Conservation (phyloP, 2,329 filamentous ascomycete genomes). For the Sporothrix mexicana region DNA sequence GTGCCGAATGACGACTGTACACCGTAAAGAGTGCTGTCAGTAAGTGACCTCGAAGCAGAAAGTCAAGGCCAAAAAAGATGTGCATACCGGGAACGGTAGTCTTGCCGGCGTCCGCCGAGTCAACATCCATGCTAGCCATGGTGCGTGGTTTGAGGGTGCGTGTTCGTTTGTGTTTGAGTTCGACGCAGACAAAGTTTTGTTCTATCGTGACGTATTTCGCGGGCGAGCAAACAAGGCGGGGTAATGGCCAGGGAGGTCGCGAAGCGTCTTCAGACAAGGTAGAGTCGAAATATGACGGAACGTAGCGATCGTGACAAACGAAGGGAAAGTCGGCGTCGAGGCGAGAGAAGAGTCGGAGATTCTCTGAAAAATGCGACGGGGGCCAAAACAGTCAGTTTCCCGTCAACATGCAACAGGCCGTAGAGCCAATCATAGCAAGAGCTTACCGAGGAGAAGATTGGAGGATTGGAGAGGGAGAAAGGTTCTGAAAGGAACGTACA, state of each 20-base stretch:
- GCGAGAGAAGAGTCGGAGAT: not conserved
- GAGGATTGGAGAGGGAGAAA: not conserved
- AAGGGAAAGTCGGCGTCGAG: not conserved
- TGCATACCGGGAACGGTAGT: constrained; percentile 27
- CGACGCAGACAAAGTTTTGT: not conserved
- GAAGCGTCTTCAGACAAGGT: not conserved
- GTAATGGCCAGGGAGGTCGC: not conserved
- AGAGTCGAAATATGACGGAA: not conserved
- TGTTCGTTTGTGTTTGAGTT: not conserved
- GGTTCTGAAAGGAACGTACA: not conserved
- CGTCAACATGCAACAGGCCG: constrained; percentile 7
- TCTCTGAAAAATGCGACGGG: not conserved
- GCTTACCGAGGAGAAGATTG: constrained; percentile 9
- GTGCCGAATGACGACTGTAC: constrained; percentile 86
- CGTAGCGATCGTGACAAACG: not conserved
- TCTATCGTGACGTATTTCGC: not conserved
- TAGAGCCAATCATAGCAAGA: constrained; percentile 19
- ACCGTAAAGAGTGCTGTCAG: not conserved
- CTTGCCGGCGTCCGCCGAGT: constrained; percentile 28
- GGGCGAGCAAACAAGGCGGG: not conserved
- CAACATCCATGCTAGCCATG: constrained; percentile 35
- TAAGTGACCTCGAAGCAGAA: no score
- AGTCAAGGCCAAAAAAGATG: not conserved
- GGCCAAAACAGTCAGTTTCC: constrained; percentile 22
- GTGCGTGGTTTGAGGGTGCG: not conserved